These are phyloP conservation scores for Galium porrigens DNA, from an alignment of 305 asterid genomes.

Conservation along the genomic window DNA sequence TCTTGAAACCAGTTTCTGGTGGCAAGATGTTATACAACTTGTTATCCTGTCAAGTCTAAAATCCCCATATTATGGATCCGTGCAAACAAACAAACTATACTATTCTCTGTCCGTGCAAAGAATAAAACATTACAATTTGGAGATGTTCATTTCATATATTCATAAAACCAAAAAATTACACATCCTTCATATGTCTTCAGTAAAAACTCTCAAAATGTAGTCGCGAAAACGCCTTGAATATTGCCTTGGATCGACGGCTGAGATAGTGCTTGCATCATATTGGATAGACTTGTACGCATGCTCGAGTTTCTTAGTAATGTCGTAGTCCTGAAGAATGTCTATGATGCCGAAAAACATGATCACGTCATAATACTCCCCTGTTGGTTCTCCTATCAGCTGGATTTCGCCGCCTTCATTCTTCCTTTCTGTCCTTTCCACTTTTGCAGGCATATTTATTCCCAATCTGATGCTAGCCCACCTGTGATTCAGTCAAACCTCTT, in stretches of 20 bases:
- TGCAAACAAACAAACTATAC: too few species aligned
- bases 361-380: constrained; percentile 75
- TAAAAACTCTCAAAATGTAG: constrained; percentile 58
- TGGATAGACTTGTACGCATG: constrained; percentile 90
- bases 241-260: constrained; percentile 83
- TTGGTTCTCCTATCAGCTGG: constrained; percentile 72
- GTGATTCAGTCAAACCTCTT: not conserved
- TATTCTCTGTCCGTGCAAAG: constrained; percentile 5
- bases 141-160: constrained; percentile 3
- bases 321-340: constrained; percentile 91
- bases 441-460: constrained; percentile 80
- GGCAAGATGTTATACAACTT: constrained; percentile 5
- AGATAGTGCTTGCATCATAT: constrained; percentile 76
- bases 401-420: constrained; percentile 29
- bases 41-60: not conserved
- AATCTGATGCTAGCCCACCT: constrained; percentile 64
- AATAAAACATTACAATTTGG: constrained; percentile 9
- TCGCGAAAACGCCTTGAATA: constrained; percentile 80
- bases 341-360: constrained; percentile 72
- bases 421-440: constrained; percentile 71
- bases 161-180: constrained; percentile 2
- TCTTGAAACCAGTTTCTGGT: constrained; percentile 12
- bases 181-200: constrained; percentile 50
- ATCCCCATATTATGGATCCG: not conserved
- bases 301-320: constrained; percentile 83